Evolutionary conservation across 2,329 filamentous ascomycete species (phyloP).

Genomic region (Neophaeococcomyces mojaviensis): DNA sequence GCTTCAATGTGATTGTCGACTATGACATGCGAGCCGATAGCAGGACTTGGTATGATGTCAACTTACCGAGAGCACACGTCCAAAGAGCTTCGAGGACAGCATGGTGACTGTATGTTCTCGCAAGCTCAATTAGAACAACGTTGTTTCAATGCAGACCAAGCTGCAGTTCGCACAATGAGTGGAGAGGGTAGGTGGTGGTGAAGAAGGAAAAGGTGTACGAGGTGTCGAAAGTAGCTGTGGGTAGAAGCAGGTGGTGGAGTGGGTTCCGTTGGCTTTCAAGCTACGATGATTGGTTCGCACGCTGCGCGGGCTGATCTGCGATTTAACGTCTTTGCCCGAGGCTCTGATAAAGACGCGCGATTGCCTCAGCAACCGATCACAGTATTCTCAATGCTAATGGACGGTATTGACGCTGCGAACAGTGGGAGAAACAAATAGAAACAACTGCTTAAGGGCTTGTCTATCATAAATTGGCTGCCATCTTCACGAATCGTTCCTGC

Average conservation of each 20-base stretch:
- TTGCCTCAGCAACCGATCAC: too few species aligned
- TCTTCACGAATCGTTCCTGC: too few species aligned
- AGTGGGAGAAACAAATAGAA: too few species aligned
- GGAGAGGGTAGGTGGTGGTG: slow-evolving; percentile 2
- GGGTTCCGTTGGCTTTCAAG: background rate
- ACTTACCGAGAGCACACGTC: slow-evolving; percentile 27
- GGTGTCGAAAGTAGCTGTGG: background rate
- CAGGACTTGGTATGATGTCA: slow-evolving; percentile 32
- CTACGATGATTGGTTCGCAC: background rate
- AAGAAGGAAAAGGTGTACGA: background rate
- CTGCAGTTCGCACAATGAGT: slow-evolving; percentile 12
- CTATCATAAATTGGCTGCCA: too few species aligned
- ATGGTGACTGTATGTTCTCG: slow-evolving; percentile 32
- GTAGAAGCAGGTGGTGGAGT: slow-evolving; percentile 7
- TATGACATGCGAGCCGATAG: background rate
- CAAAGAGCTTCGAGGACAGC: slow-evolving; percentile 36
- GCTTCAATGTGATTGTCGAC: background rate
- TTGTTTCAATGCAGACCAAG: slow-evolving; percentile 27
- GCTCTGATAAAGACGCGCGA: too few species aligned
- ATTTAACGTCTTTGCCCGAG: background rate
- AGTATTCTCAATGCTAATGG: too few species aligned
- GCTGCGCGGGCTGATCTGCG: background rate
- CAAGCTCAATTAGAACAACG: slow-evolving; percentile 32
- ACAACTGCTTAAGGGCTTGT: too few species aligned
- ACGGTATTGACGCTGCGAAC: too few species aligned